These are phyloP conservation scores for Brassica nigra DNA, from an alignment of 345 rosid species.

Conservation along the genomic window DNA sequence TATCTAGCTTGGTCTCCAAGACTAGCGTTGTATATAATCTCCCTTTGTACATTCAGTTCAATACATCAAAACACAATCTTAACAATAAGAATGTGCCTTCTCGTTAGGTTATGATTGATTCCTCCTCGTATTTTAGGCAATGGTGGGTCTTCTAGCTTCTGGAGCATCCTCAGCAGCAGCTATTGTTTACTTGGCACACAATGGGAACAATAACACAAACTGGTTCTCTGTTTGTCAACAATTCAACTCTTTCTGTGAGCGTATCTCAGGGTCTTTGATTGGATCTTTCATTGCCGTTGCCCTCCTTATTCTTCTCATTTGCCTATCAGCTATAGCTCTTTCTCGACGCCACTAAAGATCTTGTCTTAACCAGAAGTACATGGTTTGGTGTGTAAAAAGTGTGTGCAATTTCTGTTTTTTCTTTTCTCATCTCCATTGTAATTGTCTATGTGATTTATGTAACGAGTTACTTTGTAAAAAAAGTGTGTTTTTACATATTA, in stretches of 20 bases:
- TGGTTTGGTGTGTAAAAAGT: slow-evolving; percentile 28
- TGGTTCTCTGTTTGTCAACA: slow-evolving; percentile 82
- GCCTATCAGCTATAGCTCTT: slow-evolving; percentile 55
- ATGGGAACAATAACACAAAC: slow-evolving; percentile 65
- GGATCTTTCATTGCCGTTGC: slow-evolving; percentile 61
- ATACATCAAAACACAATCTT: too few species aligned
- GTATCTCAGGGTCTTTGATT: slow-evolving; percentile 67
- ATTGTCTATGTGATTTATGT: slow-evolving; percentile 6
- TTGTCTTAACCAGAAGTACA: neutral
- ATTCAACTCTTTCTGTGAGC: slow-evolving; percentile 76
- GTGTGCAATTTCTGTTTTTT: slow-evolving; percentile 9
- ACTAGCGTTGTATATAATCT: too few species aligned
- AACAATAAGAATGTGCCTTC: slow-evolving; percentile 6
- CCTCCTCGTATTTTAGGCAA: slow-evolving; percentile 43
- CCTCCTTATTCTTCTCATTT: slow-evolving; percentile 47
- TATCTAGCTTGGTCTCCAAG: too few species aligned
- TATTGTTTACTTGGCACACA: slow-evolving; percentile 74
- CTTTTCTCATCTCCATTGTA: neutral
- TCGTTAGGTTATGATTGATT: neutral
- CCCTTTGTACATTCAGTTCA: too few species aligned
- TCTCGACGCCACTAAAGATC: slow-evolving; percentile 49
- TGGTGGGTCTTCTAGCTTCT: slow-evolving; percentile 60
- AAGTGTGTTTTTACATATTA: neutral
- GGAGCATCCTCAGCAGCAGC: slow-evolving; percentile 86
- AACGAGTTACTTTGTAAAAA: neutral